phyloP scores from a whole-genome alignment of 495 filamentous ascomycete species.

The Pseudotulostoma volvatum region DNA sequence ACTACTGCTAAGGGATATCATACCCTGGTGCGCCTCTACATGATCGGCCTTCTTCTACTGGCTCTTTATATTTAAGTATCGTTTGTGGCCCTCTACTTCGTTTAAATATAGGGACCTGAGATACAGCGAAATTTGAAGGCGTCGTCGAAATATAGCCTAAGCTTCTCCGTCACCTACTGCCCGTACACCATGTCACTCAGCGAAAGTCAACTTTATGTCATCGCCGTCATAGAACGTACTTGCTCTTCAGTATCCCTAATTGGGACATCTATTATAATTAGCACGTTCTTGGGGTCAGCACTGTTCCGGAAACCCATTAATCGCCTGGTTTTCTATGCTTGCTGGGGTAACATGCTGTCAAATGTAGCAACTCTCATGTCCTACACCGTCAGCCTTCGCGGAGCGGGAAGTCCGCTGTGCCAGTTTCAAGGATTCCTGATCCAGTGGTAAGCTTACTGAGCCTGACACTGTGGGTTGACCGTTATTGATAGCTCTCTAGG shows the following conservation, averaged over 20 bases:
- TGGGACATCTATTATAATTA: slow-evolving; percentile 56
- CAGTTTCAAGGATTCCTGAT: slow-evolving; percentile 63
- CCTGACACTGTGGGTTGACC: neutral
- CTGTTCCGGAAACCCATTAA: slow-evolving; percentile 67
- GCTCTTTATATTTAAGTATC: too few species aligned
- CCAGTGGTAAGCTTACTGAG: slow-evolving; percentile 39
- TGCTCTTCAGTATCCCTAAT: slow-evolving; percentile 56
- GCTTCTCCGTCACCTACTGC: too few species aligned
- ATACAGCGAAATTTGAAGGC: too few species aligned
- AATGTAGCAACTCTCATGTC: slow-evolving; percentile 68
- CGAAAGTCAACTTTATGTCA: slow-evolving; percentile 18
- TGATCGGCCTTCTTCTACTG: too few species aligned
- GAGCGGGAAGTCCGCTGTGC: slow-evolving; percentile 39
- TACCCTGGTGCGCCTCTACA: too few species aligned
- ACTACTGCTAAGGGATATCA: too few species aligned
- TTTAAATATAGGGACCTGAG: too few species aligned
- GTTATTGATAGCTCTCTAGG: slow-evolving; percentile 26
- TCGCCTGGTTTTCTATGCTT: slow-evolving; percentile 69
- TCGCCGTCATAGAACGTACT: slow-evolving; percentile 47
- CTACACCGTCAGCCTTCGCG: slow-evolving; percentile 31
- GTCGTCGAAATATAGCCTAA: too few species aligned
- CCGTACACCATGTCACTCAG: slow-evolving; percentile 3
- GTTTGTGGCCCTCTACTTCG: too few species aligned
- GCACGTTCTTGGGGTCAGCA: slow-evolving; percentile 42
- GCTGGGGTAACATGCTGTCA: slow-evolving; percentile 67